A percentile compares a stretch with the other conserved stretches of the same genome.
phyloP scores from a whole-genome alignment of 2,329 filamentous ascomycete species.

The Microdochium trichocladiopsis region DNA sequence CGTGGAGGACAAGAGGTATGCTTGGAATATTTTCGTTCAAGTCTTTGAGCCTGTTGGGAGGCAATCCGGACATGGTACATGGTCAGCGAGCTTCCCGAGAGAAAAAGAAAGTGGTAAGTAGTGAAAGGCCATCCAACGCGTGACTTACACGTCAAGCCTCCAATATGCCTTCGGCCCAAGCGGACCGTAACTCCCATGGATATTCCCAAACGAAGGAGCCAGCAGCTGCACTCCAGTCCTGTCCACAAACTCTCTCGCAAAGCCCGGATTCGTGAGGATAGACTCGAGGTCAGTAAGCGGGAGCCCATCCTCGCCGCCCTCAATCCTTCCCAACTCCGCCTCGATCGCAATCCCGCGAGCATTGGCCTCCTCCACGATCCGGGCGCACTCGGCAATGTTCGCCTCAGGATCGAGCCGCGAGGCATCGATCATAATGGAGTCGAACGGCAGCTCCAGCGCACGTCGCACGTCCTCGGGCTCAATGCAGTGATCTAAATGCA shows the following conservation, averaged over 20 bases:
- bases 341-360: slow-evolving; percentile 54
- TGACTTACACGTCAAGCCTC: slow-evolving; percentile 24
- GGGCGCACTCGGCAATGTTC: slow-evolving; percentile 49
- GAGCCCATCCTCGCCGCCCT: slow-evolving; percentile 57
- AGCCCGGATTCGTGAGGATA: slow-evolving; percentile 51
- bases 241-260: slow-evolving; percentile 50
- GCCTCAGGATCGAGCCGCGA: slow-evolving; percentile 56
- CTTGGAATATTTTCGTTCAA: neutral
- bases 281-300: slow-evolving; percentile 50
- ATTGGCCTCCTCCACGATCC: slow-evolving; percentile 51
- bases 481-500: slow-evolving; percentile 55
- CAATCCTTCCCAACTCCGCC: slow-evolving; percentile 57
- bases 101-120: no score
- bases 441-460: slow-evolving; percentile 37
- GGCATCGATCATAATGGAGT: slow-evolving; percentile 64
- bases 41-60: neutral
- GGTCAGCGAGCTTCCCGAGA: neutral
- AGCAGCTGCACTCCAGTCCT: slow-evolving; percentile 54
- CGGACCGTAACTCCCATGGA: slow-evolving; percentile 55
- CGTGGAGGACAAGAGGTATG: slow-evolving; percentile 7
- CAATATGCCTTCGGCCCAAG: slow-evolving; percentile 35
- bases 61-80: neutral
- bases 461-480: slow-evolving; percentile 14
- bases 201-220: slow-evolving; percentile 57
- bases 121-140: no score